Conservation (phyloP, 352 stramenopile species). For the Globisporangium paddicum region DNA sequence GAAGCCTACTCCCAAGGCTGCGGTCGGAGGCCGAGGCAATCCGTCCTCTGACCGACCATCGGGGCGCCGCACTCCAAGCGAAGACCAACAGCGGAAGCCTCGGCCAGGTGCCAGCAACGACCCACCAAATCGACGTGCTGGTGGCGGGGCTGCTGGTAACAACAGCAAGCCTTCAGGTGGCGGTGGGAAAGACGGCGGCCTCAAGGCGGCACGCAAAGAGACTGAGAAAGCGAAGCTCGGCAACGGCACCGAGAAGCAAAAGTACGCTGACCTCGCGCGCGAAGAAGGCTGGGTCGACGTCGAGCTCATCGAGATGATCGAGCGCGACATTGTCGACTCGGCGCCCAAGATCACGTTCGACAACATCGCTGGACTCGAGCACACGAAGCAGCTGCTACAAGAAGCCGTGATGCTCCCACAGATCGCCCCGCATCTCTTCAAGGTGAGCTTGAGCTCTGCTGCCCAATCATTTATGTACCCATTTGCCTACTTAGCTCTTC, state of each 20-base stretch:
- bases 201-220: slow-evolving; percentile 38
- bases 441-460: slow-evolving; percentile 19
- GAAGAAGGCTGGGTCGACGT: slow-evolving; percentile 71
- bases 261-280: slow-evolving; percentile 75
- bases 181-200: slow-evolving; percentile 29
- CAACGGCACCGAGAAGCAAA: slow-evolving; percentile 34
- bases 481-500: neutral
- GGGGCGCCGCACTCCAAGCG: slow-evolving; percentile 46
- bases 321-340: slow-evolving; percentile 82
- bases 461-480: neutral
- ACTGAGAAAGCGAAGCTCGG: slow-evolving; percentile 28
- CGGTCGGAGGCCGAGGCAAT: slow-evolving; percentile 12
- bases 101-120: slow-evolving; percentile 25
- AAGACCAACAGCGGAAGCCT: slow-evolving; percentile 43
- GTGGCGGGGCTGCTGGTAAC: slow-evolving; percentile 16
- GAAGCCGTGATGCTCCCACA: slow-evolving; percentile 85
- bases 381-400: slow-evolving; percentile 79
- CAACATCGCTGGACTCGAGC: slow-evolving; percentile 71
- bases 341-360: slow-evolving; percentile 68
- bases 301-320: slow-evolving; percentile 83
- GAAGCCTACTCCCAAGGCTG: slow-evolving; percentile 23
- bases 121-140: slow-evolving; percentile 12
- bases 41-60: slow-evolving; percentile 26
- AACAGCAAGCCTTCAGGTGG: slow-evolving; percentile 24
- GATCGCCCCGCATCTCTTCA: slow-evolving; percentile 82